Base-by-base conservation (phyloP, 345 rosid genomes). In the Acer saccharum region DNA sequence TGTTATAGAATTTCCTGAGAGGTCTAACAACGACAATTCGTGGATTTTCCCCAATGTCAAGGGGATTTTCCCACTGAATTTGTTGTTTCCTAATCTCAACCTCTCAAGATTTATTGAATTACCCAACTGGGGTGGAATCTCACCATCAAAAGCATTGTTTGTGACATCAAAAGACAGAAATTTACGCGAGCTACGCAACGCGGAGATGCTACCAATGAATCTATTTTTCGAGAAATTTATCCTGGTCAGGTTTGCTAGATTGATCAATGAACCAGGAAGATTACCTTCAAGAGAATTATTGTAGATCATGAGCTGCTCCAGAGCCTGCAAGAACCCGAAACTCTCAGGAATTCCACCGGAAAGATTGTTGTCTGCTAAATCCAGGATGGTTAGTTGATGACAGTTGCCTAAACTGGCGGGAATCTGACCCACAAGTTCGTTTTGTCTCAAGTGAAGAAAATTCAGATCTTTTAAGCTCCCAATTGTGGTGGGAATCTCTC, bases 111-210 rank as follows among this genome's bases (percentile, higher is more conserved):
- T 79, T 35, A 85, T 90, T 43, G 99, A 96, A 87, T 88, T 88
- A 27, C 98, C 98, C 65, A 96, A 77, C 80, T 79, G 77, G 48
- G 88, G 74, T 76, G 97, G 98, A 44, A 96, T 91, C 44, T 87
- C 93, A 46, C 77, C 83, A 57, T 83, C 91, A 69, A 96, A 96
- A 32, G 43, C 78, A 69, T 96, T 92, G 76, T 82, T 87, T 2
- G 99, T 91, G 61, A 92, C 92, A 77, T 96, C 99, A 6, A 96
- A 94, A 18, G 98, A 96, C 57, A 96, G 93, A 54, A 89, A 87
- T 0, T 85, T 89, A 78, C 52, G 65, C 0, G 98, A 94, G 81
- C 95, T 82, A 44, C 93, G 86, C 74, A 94, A 71, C 7, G 92
- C 84, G 64, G 87, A 77, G 55, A 96, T 86, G 78, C 92, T 89